Percentiles rank a stretch among this genome's conserved stretches.
Evolutionary conservation across 306 rosid species (phyloP).

Genomic region (Acacia confusa): DNA sequence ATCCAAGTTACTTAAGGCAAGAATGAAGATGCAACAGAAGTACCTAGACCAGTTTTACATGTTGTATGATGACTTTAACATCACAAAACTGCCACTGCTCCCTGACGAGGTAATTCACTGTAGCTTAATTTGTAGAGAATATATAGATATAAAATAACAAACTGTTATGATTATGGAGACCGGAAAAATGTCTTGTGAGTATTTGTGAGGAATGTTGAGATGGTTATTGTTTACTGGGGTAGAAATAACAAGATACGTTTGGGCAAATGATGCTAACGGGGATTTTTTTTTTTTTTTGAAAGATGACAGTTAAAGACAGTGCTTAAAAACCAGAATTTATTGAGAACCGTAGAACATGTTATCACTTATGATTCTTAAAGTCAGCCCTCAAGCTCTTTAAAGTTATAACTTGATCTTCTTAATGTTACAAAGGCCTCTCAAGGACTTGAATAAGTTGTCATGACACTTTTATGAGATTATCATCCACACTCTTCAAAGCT

Average conservation of each 20-base stretch:
- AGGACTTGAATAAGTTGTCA: background rate
- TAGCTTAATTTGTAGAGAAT: background rate
- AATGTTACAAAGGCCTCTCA: background rate
- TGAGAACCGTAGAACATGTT: background rate
- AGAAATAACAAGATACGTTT: background rate
- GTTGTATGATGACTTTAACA: conserved; percentile 73
- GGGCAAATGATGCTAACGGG: background rate
- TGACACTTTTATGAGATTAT: background rate
- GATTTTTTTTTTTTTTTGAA: background rate
- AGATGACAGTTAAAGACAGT: background rate
- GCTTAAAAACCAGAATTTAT: background rate
- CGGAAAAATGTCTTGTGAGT: background rate
- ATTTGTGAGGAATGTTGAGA: background rate
- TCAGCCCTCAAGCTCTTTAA: background rate
- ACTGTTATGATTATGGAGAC: background rate
- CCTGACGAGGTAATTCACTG: conserved; percentile 60
- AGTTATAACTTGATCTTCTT: background rate
- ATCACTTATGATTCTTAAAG: background rate
- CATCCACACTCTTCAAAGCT: background rate
- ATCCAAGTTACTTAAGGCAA: conserved; percentile 64
- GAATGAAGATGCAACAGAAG: conserved; percentile 80
- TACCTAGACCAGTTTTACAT: conserved; percentile 71
- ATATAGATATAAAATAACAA: background rate
- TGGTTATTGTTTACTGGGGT: background rate
- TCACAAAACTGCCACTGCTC: conserved; percentile 68